Evolutionary conservation across 2,329 filamentous ascomycete species (phyloP).

Genomic region (Pseudocercospora macadamiae): DNA sequence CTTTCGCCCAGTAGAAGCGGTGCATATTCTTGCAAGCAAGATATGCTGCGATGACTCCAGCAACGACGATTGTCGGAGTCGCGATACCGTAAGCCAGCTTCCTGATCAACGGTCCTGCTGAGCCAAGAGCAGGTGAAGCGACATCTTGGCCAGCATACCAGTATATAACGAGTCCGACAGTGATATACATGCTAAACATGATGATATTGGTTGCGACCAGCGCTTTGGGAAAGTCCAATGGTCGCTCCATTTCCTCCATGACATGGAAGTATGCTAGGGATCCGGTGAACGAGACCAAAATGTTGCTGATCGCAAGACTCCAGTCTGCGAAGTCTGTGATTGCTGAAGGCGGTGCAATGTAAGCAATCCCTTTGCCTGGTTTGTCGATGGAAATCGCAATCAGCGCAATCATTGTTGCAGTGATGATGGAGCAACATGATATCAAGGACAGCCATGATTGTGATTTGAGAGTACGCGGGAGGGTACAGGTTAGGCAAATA

Average conservation of each 20-base stretch:
- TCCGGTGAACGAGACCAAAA: constrained; percentile 67
- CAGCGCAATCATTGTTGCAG: constrained; percentile 62
- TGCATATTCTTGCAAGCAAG: constrained; percentile 70
- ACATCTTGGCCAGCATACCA: constrained; percentile 64
- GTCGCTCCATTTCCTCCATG: constrained; percentile 67
- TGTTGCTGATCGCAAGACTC: constrained; percentile 61
- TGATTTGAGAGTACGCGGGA: constrained; percentile 65
- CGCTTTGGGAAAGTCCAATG: constrained; percentile 63
- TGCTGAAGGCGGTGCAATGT: constrained; percentile 45
- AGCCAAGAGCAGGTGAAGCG: constrained; percentile 66
- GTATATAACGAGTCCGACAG: constrained; percentile 72
- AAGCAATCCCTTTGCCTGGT: constrained; percentile 42
- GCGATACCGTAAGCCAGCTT: constrained; percentile 71
- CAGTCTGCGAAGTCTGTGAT: constrained; percentile 40
- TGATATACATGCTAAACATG: constrained; percentile 65
- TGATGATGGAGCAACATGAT: constrained; percentile 66
- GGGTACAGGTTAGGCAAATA: constrained; percentile 61
- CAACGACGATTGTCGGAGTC: constrained; percentile 70
- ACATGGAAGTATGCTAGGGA: constrained; percentile 57
- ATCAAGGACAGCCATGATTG: constrained; percentile 65
- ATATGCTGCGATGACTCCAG: constrained; percentile 71
- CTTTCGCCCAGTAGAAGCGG: constrained; percentile 41
- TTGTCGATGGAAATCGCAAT: constrained; percentile 48
- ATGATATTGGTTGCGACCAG: constrained; percentile 63
- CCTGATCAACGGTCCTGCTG: constrained; percentile 56